A percentile compares a stretch with the other conserved stretches of the same genome.
Evolutionary conservation across 352 stramenopile species (phyloP).

Genomic region (Bremia lactucae): DNA sequence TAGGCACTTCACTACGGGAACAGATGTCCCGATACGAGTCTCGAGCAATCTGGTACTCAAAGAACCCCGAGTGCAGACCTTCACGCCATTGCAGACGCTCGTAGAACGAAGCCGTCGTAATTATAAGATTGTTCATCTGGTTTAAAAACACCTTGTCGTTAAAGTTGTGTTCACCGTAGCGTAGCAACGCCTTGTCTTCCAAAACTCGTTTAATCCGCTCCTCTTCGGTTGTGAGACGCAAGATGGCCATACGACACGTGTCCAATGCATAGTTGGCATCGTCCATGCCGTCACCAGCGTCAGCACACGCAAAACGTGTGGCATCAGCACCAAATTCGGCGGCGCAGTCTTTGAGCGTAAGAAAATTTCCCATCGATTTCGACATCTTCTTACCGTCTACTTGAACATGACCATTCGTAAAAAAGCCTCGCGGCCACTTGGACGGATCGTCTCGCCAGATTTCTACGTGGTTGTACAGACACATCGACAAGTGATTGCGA

Average conservation of each 20-base stretch:
- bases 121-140: conserved; percentile 94
- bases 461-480: conserved; percentile 98
- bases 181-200: conserved; percentile 81
- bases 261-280: conserved; percentile 98
- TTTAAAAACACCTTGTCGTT: conserved; percentile 94
- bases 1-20: conserved; percentile 56
- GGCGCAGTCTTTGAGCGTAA: conserved; percentile 96
- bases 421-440: conserved; percentile 97
- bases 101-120: conserved; percentile 80
- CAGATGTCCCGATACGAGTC: conserved; percentile 97
- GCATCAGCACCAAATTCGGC: conserved; percentile 93
- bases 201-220: conserved; percentile 92
- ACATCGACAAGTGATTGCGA: conserved; percentile 99
- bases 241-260: conserved; percentile 95
- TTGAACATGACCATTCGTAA: conserved; percentile 97
- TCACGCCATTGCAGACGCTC: conserved; percentile 92
- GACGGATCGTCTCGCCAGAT: conserved; percentile 97
- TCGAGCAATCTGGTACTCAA: conserved; percentile 96
- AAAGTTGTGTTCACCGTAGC: conserved; percentile 77
- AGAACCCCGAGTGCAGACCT: conserved; percentile 96
- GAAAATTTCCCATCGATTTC: conserved; percentile 99
- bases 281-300: conserved; percentile 96
- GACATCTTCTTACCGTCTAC: conserved; percentile 99
- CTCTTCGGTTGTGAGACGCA: conserved; percentile 95
- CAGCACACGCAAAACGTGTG: conserved; percentile 95